Evolutionary conservation across 345 rosid species (phyloP).

Genomic region (Eucalyptus shirleyi): DNA sequence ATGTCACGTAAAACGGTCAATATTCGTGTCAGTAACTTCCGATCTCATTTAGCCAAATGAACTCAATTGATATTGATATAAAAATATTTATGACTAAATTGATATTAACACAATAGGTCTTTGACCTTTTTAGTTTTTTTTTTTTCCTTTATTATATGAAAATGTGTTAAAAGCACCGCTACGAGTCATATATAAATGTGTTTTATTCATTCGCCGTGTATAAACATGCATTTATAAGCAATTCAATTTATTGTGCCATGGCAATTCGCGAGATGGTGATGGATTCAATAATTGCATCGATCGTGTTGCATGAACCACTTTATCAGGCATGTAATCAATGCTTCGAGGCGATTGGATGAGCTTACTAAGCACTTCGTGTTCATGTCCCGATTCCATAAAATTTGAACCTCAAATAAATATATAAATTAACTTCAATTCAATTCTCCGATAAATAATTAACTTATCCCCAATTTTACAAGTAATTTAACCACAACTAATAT

Average conservation of each 20-base stretch:
- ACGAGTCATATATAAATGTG: no score
- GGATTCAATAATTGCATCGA: not conserved
- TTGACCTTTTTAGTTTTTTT: no score
- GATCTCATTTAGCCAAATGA: fast-evolving
- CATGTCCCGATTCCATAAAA: not conserved
- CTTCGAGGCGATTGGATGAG: fast-evolving
- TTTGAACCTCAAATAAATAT: no score
- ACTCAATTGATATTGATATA: no score
- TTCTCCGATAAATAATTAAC: no score
- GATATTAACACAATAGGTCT: fast-evolving
- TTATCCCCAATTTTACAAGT: no score
- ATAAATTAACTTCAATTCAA: no score
- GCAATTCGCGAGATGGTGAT: not conserved
- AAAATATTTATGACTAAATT: no score
- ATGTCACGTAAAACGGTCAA: fast-evolving
- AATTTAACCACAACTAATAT: no score
- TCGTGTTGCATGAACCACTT: not conserved
- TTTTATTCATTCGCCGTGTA: no score
- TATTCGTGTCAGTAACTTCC: fast-evolving
- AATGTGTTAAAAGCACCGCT: not conserved
- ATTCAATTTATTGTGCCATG: not conserved
- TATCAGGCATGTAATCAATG: no score
- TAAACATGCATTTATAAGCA: not conserved
- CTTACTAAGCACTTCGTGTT: no score
- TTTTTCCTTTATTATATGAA: not conserved